A percentile compares a stretch with the other conserved stretches of the same genome.
phyloP scores from a whole-genome alignment of 1,284 basidiomycete genomes.

The Albatrellus sp. region DNA sequence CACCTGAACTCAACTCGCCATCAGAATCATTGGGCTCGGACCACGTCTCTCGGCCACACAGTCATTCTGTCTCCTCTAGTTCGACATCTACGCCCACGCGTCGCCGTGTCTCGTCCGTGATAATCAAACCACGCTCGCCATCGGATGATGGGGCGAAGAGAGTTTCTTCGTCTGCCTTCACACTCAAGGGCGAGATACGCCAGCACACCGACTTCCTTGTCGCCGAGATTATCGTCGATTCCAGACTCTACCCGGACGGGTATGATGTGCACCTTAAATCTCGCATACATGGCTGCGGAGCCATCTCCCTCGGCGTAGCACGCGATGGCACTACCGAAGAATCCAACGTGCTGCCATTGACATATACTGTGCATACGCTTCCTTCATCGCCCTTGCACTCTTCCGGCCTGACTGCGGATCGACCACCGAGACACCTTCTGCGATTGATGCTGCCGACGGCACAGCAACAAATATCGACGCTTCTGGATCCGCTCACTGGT shows the following conservation, averaged over 20 bases:
- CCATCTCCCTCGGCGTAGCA: slow-evolving; percentile 7
- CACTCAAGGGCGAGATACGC: slow-evolving; percentile 43
- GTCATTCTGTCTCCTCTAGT: slow-evolving; percentile 8
- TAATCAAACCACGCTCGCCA: slow-evolving; percentile 14
- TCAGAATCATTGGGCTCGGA: slow-evolving; percentile 5
- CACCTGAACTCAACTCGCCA: neutral
- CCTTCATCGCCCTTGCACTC: slow-evolving; percentile 74
- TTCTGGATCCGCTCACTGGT: slow-evolving; percentile 73
- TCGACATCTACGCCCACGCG: slow-evolving; percentile 9
- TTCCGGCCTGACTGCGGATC: slow-evolving; percentile 45
- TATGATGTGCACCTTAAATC: slow-evolving; percentile 48
- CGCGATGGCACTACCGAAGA: slow-evolving; percentile 1
- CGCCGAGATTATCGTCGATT: slow-evolving; percentile 64
- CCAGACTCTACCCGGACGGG: slow-evolving; percentile 60
- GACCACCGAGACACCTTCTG: slow-evolving; percentile 60
- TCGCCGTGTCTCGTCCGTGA: slow-evolving; percentile 12
- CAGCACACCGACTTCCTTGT: slow-evolving; percentile 50
- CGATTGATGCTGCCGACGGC: slow-evolving; percentile 73
- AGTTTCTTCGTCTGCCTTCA: slow-evolving; percentile 39
- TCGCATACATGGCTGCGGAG: slow-evolving; percentile 19
- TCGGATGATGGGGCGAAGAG: slow-evolving; percentile 21
- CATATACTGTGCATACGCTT: slow-evolving; percentile 48
- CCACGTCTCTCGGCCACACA: slow-evolving; percentile 4
- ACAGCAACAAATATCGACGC: slow-evolving; percentile 60
- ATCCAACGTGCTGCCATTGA: slow-evolving; percentile 32